These are phyloP conservation scores for Apophysomyces sp. DNA, from an alignment of 371 early-diverging fungal species.

Conservation along the genomic window DNA sequence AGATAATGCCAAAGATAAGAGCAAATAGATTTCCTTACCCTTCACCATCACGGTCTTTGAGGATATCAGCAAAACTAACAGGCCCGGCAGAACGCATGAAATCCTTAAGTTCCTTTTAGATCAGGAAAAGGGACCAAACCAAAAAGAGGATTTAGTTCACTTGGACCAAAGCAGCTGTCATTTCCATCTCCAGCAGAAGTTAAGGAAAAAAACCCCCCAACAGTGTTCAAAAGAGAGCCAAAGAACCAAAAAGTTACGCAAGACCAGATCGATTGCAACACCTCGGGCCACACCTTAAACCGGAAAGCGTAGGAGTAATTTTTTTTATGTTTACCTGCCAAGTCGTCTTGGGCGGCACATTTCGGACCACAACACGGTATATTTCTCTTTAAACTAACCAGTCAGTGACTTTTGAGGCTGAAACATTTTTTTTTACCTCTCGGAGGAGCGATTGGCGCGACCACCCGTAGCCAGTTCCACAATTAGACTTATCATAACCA, in stretches of 20 bases:
- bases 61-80: conserved; percentile 88
- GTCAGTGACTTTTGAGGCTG: background rate
- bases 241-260: conserved; percentile 5
- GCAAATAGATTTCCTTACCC: conserved; percentile 57
- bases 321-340: conserved; percentile 65
- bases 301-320: background rate
- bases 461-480: conserved; percentile 1
- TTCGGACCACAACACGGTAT: conserved; percentile 63
- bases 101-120: conserved; percentile 89
- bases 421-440: conserved; percentile 1
- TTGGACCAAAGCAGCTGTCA: background rate
- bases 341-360: conserved; percentile 63
- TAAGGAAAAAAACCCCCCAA: conserved; percentile 2
- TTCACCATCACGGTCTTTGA: conserved; percentile 76
- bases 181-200: conserved; percentile 2
- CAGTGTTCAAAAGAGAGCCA: background rate
- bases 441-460: background rate
- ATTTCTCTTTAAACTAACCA: background rate
- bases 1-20: background rate
- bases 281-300: background rate
- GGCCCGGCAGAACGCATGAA: conserved; percentile 90
- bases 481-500: background rate
- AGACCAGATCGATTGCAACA: conserved; percentile 3
- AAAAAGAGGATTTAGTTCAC: conserved; percentile 4
- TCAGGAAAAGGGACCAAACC: background rate